Conservation (phyloP, 2,329 filamentous ascomycete species). For the Arthrobotrys conoides region DNA sequence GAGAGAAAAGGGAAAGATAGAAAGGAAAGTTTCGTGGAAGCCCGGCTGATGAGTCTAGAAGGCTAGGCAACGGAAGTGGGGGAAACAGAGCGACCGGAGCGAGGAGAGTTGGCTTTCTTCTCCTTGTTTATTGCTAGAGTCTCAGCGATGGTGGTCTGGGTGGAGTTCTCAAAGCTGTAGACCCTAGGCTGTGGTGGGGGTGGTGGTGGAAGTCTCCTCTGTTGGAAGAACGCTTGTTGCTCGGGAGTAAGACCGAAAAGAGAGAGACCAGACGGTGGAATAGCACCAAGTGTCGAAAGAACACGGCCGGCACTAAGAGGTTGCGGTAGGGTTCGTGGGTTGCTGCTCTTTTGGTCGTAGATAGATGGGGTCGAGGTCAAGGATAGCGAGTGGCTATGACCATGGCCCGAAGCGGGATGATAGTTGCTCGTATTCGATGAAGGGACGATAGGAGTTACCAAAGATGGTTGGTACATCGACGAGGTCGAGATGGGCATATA, state of each 20-base stretch:
- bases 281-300: conserved; percentile 51
- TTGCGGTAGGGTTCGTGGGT: conserved; percentile 47
- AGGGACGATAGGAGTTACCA: conserved; percentile 51
- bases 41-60: background rate
- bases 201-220: conserved; percentile 47
- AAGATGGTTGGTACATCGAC: conserved; percentile 47
- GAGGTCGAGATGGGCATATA: conserved; percentile 47
- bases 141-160: conserved; percentile 52
- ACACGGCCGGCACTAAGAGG: conserved; percentile 49
- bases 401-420: conserved; percentile 22
- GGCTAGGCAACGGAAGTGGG: background rate
- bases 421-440: conserved; percentile 42
- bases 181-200: conserved; percentile 55
- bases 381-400: conserved; percentile 38
- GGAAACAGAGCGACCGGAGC: conserved; percentile 20
- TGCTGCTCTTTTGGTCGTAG: conserved; percentile 45
- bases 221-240: conserved; percentile 54
- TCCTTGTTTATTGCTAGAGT: conserved; percentile 45
- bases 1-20: background rate
- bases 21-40: conserved; percentile 8
- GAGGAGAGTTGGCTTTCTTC: conserved; percentile 42
- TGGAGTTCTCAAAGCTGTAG: conserved; percentile 59
- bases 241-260: conserved; percentile 57
- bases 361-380: conserved; percentile 24
- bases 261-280: conserved; percentile 52